Percentiles rank a stretch among this genome's conserved stretches.
These are phyloP conservation scores for Closterium sp. DNA, from an alignment of 139 green algal species.

Conservation along the genomic window DNA sequence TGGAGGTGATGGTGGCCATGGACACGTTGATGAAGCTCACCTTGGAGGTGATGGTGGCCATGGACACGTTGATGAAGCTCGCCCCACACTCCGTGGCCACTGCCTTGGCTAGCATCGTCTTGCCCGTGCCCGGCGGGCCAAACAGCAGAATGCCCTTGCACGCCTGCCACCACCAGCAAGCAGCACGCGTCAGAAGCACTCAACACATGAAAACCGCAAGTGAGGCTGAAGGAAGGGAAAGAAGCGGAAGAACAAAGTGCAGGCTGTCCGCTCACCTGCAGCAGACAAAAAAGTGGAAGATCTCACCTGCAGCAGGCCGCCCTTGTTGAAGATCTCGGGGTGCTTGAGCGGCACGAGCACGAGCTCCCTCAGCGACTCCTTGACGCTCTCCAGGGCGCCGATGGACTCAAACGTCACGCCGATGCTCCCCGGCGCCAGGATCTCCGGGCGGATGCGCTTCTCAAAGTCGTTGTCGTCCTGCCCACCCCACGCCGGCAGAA, in stretches of 20 bases:
- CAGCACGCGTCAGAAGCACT: not conserved
- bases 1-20: too few species aligned
- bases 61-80: slow-evolving; percentile 70
- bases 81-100: slow-evolving; percentile 53
- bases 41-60: slow-evolving; percentile 65
- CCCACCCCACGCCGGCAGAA: not conserved
- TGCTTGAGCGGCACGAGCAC: slow-evolving; percentile 74
- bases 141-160: slow-evolving; percentile 64
- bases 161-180: slow-evolving; percentile 51
- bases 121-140: slow-evolving; percentile 44
- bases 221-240: not conserved
- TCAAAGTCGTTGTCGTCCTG: slow-evolving; percentile 63
- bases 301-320: slow-evolving; percentile 21
- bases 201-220: not conserved
- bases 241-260: not conserved
- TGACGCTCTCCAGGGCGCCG: slow-evolving; percentile 61
- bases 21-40: too few species aligned
- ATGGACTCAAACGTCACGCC: slow-evolving; percentile 61
- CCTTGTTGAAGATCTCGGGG: slow-evolving; percentile 70
- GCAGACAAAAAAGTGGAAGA: too few species aligned
- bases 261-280: too few species aligned
- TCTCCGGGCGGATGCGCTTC: slow-evolving; percentile 60
- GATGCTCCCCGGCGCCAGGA: slow-evolving; percentile 60
- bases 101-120: slow-evolving; percentile 51
- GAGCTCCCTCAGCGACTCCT: slow-evolving; percentile 63